phyloP scores from a whole-genome alignment of 2,329 filamentous ascomycete genomes.

The Cordyceps cicadae region DNA sequence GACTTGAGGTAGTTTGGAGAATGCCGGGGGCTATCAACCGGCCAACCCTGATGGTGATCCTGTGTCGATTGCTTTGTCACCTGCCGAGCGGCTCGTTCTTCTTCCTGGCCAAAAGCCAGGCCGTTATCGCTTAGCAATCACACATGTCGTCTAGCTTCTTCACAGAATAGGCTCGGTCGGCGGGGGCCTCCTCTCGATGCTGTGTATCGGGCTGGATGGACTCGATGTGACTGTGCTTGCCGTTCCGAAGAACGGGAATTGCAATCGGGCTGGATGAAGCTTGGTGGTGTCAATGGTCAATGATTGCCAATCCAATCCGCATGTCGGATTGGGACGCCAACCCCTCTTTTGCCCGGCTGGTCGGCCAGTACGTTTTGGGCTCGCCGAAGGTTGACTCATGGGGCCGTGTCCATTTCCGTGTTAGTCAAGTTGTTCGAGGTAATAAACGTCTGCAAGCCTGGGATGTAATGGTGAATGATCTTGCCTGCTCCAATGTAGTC shows the following conservation, averaged over 20 bases:
- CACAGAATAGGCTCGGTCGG: background rate
- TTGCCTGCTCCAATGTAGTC: background rate
- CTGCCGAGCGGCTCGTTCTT: background rate
- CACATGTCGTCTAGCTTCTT: background rate
- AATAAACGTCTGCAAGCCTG: background rate
- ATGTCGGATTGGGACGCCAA: background rate
- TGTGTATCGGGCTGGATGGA: background rate
- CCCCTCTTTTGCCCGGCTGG: constrained; percentile 2
- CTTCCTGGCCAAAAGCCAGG: background rate
- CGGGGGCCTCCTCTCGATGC: background rate
- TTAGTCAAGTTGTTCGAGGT: background rate
- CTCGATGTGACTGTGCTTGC: background rate
- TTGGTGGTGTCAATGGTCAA: background rate
- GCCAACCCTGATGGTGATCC: background rate
- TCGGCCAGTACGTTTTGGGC: constrained; percentile 11
- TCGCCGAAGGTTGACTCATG: constrained; percentile 8
- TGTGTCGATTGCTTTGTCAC: background rate
- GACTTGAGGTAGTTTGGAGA: background rate
- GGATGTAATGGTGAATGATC: background rate
- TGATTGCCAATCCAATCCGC: background rate
- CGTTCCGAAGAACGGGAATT: background rate
- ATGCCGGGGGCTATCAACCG: background rate
- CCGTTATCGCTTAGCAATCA: constrained; percentile 3
- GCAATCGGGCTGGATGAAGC: background rate
- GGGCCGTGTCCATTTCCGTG: background rate